Conservation (phyloP, 1,139 yeast species). For the Tardiomyces blankii region DNA sequence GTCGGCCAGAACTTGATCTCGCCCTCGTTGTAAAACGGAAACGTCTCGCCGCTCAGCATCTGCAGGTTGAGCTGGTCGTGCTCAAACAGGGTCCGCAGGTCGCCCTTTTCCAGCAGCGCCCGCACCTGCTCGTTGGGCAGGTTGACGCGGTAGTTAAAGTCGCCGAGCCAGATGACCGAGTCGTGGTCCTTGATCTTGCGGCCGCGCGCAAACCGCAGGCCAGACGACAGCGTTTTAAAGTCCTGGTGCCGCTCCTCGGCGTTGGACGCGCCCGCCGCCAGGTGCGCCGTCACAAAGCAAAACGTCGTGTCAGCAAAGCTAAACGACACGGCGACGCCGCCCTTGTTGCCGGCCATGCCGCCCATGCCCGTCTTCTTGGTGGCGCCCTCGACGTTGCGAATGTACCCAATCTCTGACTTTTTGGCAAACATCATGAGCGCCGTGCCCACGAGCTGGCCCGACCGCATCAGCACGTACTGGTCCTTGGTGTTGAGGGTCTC, state of each 20-base stretch:
- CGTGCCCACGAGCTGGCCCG: slow-evolving; percentile 92
- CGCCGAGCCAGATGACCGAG: slow-evolving; percentile 88
- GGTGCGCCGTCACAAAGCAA: slow-evolving; percentile 80
- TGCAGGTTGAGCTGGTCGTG: slow-evolving; percentile 76
- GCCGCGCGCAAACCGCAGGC: slow-evolving; percentile 68
- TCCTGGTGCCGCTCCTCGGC: slow-evolving; percentile 82
- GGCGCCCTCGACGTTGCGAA: slow-evolving; percentile 69
- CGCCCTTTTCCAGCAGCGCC: slow-evolving; percentile 34
- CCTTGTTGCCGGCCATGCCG: slow-evolving; percentile 87
- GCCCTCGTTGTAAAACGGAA: slow-evolving; percentile 76
- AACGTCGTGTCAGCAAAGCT: slow-evolving; percentile 66
- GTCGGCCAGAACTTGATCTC: slow-evolving; percentile 77
- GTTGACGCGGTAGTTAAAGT: slow-evolving; percentile 77
- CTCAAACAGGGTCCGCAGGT: slow-evolving; percentile 43
- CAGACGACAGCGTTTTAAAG: slow-evolving; percentile 68
- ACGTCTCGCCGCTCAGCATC: slow-evolving; percentile 76
- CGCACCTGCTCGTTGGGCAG: slow-evolving; percentile 71
- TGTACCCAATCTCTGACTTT: slow-evolving; percentile 46
- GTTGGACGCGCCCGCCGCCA: slow-evolving; percentile 87
- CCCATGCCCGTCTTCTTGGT: slow-evolving; percentile 84
- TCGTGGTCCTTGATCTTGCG: slow-evolving; percentile 68
- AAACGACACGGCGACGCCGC: slow-evolving; percentile 81
- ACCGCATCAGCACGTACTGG: slow-evolving; percentile 61
- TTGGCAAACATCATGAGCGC: slow-evolving; percentile 63
- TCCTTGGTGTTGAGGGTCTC: slow-evolving; percentile 42